Base-by-base conservation (phyloP, 192 early-diverging fungal genomes). In the Umbelopsis ramanniana region DNA sequence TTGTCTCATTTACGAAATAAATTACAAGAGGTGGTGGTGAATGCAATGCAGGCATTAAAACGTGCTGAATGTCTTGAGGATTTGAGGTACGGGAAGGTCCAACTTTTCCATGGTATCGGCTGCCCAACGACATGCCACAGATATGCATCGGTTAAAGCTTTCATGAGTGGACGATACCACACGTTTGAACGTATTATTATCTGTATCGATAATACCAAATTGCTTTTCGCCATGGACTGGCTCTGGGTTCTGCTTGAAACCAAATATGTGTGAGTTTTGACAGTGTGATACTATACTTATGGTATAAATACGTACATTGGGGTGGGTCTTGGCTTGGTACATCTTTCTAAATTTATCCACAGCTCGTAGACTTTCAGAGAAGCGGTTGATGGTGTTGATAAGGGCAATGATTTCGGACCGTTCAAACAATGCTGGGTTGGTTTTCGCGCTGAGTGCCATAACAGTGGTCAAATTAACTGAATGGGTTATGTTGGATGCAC, bases 361-460 rank as follows among this genome's bases (percentile, higher is more conserved):
- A 10, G 91, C 91, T 11, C 86, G 81, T 17, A 99, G 76, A 72
- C 91, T 94, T 73, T 94, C 89, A 15, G 96, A 96, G 52, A 97
- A 83, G 72, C 95, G 90, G 78, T 92, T 87, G 71, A 97, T 91
- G 9, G 94, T 93, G 68, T 97, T 98, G 48, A 98, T 85, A 15
- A 98, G 80, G 0, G 97, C 88, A 10, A 98, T 96, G 29, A 98
- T 87, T 79, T 98, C 97, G n/a, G 84, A 79, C 15, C 93, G 86
- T 19, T 87, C 81, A 24, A 96, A 76, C 6, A 88, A 55, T 33
- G 82, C 84, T 3, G 84, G 83, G 7, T 82, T 84, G 9, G 83
- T 79, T 21, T 83, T 85, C 52, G 77, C 82, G 43, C 86, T 87
- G 50, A 11, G 68, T 67, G 46, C 40, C 37, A 50, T 26, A 54